Conservation (phyloP, 495 filamentous ascomycete species). For the Penicillium chermesinum region DNA sequence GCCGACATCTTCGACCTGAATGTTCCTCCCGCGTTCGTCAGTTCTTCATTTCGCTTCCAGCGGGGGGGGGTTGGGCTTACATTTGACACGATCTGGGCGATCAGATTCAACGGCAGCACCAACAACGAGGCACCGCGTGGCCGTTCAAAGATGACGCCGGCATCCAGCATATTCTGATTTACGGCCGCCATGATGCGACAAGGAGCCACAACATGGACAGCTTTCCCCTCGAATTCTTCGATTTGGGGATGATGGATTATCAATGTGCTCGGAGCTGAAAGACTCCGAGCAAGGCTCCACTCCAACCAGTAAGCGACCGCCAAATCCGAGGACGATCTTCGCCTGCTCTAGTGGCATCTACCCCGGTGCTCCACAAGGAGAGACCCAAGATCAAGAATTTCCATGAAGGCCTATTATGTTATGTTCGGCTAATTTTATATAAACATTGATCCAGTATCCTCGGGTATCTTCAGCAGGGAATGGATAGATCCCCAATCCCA, state of each 20-base stretch:
- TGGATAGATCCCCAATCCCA: no score
- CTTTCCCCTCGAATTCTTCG: not conserved
- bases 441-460: not conserved
- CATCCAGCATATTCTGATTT: conserved; percentile 46
- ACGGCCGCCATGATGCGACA: conserved; percentile 45
- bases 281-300: conserved; percentile 20
- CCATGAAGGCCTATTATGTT: not conserved
- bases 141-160: conserved; percentile 30
- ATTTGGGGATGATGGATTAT: conserved; percentile 9
- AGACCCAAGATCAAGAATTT: not conserved
- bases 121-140: conserved; percentile 34
- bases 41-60: conserved; percentile 7
- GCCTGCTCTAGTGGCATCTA: no score
- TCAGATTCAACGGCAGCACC: conserved; percentile 54
- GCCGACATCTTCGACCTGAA: conserved; percentile 48
- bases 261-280: conserved; percentile 16
- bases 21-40: conserved; percentile 7
- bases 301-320: conserved; percentile 5
- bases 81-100: conserved; percentile 50
- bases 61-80: conserved; percentile 28
- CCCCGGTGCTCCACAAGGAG: no score
- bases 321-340: no score
- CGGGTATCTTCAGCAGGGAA: not conserved
- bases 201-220: conserved; percentile 28
- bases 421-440: not conserved